These are phyloP conservation scores for Verticillium tricorpus DNA, from an alignment of 2,329 filamentous ascomycete genomes.

Conservation along the genomic window DNA sequence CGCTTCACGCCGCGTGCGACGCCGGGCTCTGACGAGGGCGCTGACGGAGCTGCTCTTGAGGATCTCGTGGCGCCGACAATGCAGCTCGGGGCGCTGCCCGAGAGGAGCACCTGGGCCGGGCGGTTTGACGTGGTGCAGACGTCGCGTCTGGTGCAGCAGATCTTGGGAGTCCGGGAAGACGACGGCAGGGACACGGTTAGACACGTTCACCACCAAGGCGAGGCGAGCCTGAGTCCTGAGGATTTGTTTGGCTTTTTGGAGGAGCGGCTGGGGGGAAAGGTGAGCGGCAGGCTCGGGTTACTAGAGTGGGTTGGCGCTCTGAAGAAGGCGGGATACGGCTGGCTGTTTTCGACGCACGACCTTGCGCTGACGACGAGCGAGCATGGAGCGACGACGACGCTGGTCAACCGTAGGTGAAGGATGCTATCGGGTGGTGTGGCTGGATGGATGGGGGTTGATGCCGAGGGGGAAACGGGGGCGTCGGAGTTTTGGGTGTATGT, in stretches of 20 bases:
- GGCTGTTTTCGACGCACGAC: background rate
- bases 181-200: background rate
- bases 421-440: background rate
- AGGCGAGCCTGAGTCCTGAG: background rate
- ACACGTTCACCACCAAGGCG: background rate
- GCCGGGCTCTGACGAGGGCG: too few relatives aligned
- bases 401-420: background rate
- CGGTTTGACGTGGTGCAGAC: too few relatives aligned
- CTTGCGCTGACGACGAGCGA: background rate
- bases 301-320: background rate
- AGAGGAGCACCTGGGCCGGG: too few relatives aligned
- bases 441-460: too few relatives aligned
- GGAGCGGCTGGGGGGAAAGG: background rate
- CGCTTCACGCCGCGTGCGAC: constrained; percentile 7
- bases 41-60: too few relatives aligned
- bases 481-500: too few relatives aligned
- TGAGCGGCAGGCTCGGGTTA: background rate
- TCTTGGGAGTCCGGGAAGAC: background rate
- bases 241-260: background rate
- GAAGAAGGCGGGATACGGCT: background rate
- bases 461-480: too few relatives aligned
- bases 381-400: background rate
- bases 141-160: too few relatives aligned
- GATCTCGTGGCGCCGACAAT: too few relatives aligned
- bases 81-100: too few relatives aligned